phyloP scores from a whole-genome alignment of 1,139 yeast genomes.

The Hansenula lynferdii region DNA sequence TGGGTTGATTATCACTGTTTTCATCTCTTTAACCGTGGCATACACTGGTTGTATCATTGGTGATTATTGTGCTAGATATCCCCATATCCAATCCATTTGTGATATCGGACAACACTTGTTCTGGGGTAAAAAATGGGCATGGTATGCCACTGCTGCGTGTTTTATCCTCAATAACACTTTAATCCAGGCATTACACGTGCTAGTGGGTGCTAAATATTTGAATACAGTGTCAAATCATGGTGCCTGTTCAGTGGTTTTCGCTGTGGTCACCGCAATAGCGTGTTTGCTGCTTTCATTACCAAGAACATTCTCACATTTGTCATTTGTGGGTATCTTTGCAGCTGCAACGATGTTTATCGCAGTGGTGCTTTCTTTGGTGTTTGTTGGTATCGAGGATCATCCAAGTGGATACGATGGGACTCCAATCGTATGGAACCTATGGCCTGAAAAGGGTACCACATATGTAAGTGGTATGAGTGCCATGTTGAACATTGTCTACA shows the following conservation, averaged over 20 bases:
- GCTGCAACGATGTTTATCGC: slow-evolving; percentile 56
- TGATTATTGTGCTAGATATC: slow-evolving; percentile 51
- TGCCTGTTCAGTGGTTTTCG: slow-evolving; percentile 48
- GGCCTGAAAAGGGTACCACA: slow-evolving; percentile 47
- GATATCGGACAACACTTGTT: slow-evolving; percentile 57
- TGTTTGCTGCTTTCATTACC: slow-evolving; percentile 51
- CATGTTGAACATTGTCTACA: slow-evolving; percentile 52
- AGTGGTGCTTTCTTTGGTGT: slow-evolving; percentile 45
- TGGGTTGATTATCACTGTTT: slow-evolving; percentile 49
- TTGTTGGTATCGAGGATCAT: slow-evolving; percentile 48
- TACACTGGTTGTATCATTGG: slow-evolving; percentile 52
- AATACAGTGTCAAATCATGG: slow-evolving; percentile 49
- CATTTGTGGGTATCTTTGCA: slow-evolving; percentile 44
- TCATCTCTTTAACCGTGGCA: slow-evolving; percentile 44
- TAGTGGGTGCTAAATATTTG: slow-evolving; percentile 55
- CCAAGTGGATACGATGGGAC: slow-evolving; percentile 38
- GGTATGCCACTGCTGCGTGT: slow-evolving; percentile 54
- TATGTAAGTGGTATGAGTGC: slow-evolving; percentile 53
- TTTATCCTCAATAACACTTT: slow-evolving; percentile 51
- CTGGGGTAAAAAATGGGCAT: slow-evolving; percentile 46
- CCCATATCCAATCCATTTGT: slow-evolving; percentile 47
- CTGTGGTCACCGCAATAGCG: slow-evolving; percentile 40
- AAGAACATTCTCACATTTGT: slow-evolving; percentile 49
- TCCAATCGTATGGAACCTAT: slow-evolving; percentile 40
- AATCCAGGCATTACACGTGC: slow-evolving; percentile 54